A percentile compares a stretch with the other conserved stretches of the same genome.
Evolutionary conservation across 2,329 filamentous ascomycete genomes (phyloP).

Genomic region (Xylaria sp.): DNA sequence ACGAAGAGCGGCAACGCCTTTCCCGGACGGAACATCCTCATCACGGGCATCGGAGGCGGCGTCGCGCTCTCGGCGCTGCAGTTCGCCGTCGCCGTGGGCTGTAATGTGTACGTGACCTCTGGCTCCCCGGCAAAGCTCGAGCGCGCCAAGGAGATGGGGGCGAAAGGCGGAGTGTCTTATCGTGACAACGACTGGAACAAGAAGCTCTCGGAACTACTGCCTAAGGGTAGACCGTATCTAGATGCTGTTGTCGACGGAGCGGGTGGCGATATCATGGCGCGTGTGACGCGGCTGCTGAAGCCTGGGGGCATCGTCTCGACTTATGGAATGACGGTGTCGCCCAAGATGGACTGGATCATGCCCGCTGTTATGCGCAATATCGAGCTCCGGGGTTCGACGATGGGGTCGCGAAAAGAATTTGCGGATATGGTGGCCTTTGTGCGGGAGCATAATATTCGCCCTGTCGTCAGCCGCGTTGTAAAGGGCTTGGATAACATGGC

Average conservation of each 20-base stretch:
- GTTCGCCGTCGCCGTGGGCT: constrained; percentile 77
- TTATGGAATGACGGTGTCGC: constrained; percentile 90
- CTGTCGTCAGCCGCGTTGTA: constrained; percentile 76
- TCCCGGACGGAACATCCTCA: constrained; percentile 74
- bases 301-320: constrained; percentile 80
- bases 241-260: constrained; percentile 92
- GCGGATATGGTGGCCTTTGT: constrained; percentile 90
- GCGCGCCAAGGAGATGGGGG: constrained; percentile 74
- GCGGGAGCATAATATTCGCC: constrained; percentile 71
- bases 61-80: constrained; percentile 83
- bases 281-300: constrained; percentile 74
- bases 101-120: constrained; percentile 82
- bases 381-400: constrained; percentile 83
- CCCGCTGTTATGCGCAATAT: constrained; percentile 83
- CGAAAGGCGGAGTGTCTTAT: constrained; percentile 82
- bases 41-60: constrained; percentile 93
- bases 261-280: constrained; percentile 77
- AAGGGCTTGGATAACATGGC: constrained; percentile 75
- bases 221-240: constrained; percentile 68
- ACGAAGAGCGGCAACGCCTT: constrained; percentile 72
- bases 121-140: constrained; percentile 77
- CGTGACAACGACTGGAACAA: constrained; percentile 82
- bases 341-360: constrained; percentile 89
- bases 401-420: constrained; percentile 91
- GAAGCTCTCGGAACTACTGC: constrained; percentile 68